Evolutionary conservation across 345 rosid species (phyloP), one percentile per base, ranked within the genome.

Genomic region (Hibiscus syriacus): DNA sequence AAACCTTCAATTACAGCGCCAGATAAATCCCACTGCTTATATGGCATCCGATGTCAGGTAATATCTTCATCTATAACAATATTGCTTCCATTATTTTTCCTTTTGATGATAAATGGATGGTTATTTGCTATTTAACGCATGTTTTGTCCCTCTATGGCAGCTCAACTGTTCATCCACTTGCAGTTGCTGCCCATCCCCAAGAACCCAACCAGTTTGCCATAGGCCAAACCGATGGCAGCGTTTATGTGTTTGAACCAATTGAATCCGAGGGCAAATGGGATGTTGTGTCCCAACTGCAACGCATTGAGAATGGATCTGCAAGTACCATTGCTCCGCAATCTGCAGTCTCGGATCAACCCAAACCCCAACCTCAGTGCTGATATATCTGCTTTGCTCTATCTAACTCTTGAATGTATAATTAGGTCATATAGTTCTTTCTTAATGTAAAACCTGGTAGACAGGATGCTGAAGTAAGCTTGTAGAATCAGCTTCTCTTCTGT

Each of bases 221-320:
- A 30, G 92, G 92, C 43, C 78, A 83, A 17, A 70, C 81, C 2
- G 85, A 81, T 73, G 89, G 89, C 8, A 73, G 82, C 49, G 80
- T 87, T 45, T 73, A 77, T 57, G 80, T 87, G 48, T 76, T 84
- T 25, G 92, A 87, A 71, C 89, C 92, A 12, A 77, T 78, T 8
- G 89, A 87, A 66, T 81, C 85, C 11, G 83, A 84, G 29, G 80
- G 76, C 7, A 77, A 77, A 77, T 84, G 89, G 89, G 87, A 81
- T 8, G 69, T 67, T 4, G 69, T 67, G 70, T 79, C 81, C 9
- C 83, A 80, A 22, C 77, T 80, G 8, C 83, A 79, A 43, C 77
- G 80, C 23, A 65, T 71, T 8, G 80, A 84, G 68, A 84, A 79
- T 61, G 86, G 82, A 41, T 79, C 84, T 10, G 52, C 82, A 14